Evolutionary conservation across 257 asterid species (phyloP), one percentile per base, ranked within the genome.

Genomic region (Henckelia pumila): DNA sequence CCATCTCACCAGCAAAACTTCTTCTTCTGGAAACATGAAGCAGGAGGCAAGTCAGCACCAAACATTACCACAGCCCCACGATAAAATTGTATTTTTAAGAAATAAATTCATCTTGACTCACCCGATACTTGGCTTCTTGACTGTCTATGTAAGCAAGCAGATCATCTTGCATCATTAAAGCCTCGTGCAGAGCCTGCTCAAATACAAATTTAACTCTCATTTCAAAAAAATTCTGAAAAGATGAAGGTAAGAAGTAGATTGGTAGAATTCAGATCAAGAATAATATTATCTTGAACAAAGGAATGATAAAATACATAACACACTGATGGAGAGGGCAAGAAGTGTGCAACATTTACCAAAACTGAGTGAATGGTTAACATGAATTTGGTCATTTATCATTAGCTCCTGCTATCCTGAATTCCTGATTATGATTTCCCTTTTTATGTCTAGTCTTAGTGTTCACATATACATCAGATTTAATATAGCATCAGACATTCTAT

Each of bases 91-190:
- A 63, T 17, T 59, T 37, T 62, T 11, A 14, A 62, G 65, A 47
- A 67, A 33, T 58, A 68, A 61, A 5, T 53, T 61, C 22, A 33
- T 49, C 17, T 58, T 33, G 40, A 79, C 87, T 73, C 60, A 85
- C 93, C 75, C 71, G 84, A 64, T 32, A 63, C 52, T 79, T 84
- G 11, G 88, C 82, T 69, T 84, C 88, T 76, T 78, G 86, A 61
- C 86, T 47, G 52, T 83, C 95, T 70, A 88, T 79, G 59, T 85
- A 88, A 56, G 95, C 95, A 75, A 88, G 92, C 63, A 88, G 85
- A 59, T 88, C 92, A 72, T 86, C 95, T 77, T 85, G 95, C 81
- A 71, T 85, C 83, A 84, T 86, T 77, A 88, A 71, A 68, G 92
- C 92, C 79, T 82, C 92, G 6, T 88, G 79, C 73, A 88, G 72